These are phyloP conservation scores for Vigna radiata DNA, from an alignment of 306 rosid species.

Conservation along the genomic window DNA sequence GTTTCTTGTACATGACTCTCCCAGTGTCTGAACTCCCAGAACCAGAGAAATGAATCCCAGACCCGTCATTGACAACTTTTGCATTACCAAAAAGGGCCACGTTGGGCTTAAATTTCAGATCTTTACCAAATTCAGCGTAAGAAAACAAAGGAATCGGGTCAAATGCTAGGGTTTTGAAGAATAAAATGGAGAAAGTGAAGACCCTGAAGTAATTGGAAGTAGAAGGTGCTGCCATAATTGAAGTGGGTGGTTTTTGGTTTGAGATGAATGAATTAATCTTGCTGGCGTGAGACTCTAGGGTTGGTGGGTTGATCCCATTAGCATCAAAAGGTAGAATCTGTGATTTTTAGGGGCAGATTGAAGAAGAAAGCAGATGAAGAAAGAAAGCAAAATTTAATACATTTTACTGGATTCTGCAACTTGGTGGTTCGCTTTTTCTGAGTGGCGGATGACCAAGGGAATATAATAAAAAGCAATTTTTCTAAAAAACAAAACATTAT, in stretches of 20 bases:
- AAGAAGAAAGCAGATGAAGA: conserved; percentile 57
- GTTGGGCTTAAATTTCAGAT: conserved; percentile 61
- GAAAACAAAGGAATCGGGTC: conserved; percentile 63
- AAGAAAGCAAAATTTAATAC: conserved; percentile 70
- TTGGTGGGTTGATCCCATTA: conserved; percentile 48
- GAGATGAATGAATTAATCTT: conserved; percentile 50
- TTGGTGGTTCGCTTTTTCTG: conserved; percentile 52
- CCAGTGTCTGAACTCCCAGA: conserved; percentile 58
- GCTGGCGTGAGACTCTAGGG: conserved; percentile 41
- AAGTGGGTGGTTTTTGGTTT: conserved; percentile 46
- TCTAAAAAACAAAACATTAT: not conserved
- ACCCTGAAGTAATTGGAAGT: conserved; percentile 49
- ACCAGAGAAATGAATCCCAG: conserved; percentile 61
- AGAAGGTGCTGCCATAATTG: conserved; percentile 63
- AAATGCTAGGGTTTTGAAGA: conserved; percentile 57
- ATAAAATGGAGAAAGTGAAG: conserved; percentile 51
- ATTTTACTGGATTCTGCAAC: conserved; percentile 62
- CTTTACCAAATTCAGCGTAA: conserved; percentile 61
- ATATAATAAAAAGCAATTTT: conserved; percentile 47
- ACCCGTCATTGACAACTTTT: conserved; percentile 58
- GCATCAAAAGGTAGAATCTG: conserved; percentile 44
- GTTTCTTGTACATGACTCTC: conserved; percentile 64
- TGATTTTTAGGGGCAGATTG: conserved; percentile 52
- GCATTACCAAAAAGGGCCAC: conserved; percentile 76
- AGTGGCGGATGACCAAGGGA: conserved; percentile 67